Percentiles rank a stretch among this genome's conserved stretches.
Conservation (phyloP, 352 stramenopile species). For the Phytopythium vexans region DNA sequence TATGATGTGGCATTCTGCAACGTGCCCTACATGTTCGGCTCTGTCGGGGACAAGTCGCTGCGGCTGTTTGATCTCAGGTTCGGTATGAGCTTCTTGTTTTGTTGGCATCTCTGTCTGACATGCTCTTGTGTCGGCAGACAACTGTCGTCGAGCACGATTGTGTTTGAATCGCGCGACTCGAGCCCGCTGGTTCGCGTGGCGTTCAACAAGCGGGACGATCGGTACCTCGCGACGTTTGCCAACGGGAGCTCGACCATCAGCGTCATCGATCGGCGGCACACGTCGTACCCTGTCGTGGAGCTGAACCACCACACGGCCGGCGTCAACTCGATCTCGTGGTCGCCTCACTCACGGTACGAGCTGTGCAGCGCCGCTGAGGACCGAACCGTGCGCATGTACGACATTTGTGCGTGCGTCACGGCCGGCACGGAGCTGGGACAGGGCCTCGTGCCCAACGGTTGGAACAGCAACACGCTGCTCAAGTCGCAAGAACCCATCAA, state of each 20-base stretch:
- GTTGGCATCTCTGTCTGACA: background rate
- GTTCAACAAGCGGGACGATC: constrained; percentile 97
- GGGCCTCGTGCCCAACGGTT: constrained; percentile 18
- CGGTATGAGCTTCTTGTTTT: constrained; percentile 5
- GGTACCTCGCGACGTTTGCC: constrained; percentile 95
- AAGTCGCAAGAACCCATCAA: constrained; percentile 72
- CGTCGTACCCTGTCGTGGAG: constrained; percentile 89
- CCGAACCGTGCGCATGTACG: constrained; percentile 95
- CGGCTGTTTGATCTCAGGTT: constrained; percentile 97
- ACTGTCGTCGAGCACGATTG: constrained; percentile 94
- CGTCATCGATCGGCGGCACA: constrained; percentile 95
- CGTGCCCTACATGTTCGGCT: constrained; percentile 93
- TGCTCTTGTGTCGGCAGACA: constrained; percentile 19
- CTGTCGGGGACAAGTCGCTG: constrained; percentile 95
- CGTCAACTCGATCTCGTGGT: constrained; percentile 98
- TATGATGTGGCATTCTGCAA: constrained; percentile 96
- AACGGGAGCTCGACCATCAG: constrained; percentile 90
- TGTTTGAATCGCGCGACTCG: constrained; percentile 92
- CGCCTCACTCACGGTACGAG: constrained; percentile 88
- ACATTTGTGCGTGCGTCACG: constrained; percentile 60
- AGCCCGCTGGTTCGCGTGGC: constrained; percentile 92
- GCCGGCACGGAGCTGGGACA: constrained; percentile 16
- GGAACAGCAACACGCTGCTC: constrained; percentile 50
- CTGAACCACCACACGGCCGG: constrained; percentile 88
- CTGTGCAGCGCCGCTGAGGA: constrained; percentile 97